phyloP scores from a whole-genome alignment of 2,329 filamentous ascomycete species.

The Ilyonectria sp. region DNA sequence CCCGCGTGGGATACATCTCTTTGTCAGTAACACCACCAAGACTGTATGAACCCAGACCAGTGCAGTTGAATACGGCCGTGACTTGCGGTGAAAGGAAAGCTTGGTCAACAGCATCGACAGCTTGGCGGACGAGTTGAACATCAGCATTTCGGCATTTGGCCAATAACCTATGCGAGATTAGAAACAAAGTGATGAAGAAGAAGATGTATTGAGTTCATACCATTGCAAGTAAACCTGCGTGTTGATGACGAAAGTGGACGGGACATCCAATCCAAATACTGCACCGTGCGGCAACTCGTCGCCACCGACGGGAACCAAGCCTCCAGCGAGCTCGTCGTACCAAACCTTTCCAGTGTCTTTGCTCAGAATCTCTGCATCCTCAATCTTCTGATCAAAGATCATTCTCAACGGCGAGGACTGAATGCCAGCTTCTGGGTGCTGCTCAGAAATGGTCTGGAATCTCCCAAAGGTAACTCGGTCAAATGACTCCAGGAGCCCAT shows the following conservation, averaged over 20 bases:
- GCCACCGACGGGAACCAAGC: constrained; percentile 46
- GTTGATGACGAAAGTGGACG: constrained; percentile 66
- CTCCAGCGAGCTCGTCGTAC: constrained; percentile 59
- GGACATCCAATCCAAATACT: constrained; percentile 53
- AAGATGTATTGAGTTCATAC: constrained; percentile 45
- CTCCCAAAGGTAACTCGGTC: constrained; percentile 36
- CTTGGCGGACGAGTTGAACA: constrained; percentile 72
- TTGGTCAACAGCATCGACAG: constrained; percentile 76
- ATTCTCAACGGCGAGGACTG: constrained; percentile 53
- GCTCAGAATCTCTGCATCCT: constrained; percentile 63
- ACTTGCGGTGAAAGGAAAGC: constrained; percentile 71
- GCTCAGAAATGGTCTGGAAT: constrained; percentile 28
- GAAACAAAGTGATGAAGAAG: too few relatives aligned
- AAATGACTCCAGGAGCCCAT: constrained; percentile 24
- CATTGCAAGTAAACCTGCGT: constrained; percentile 85
- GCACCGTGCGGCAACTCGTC: constrained; percentile 52
- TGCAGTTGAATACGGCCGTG: constrained; percentile 78
- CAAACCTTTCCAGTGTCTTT: constrained; percentile 56
- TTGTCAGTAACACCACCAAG: constrained; percentile 83
- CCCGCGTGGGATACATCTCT: constrained; percentile 77
- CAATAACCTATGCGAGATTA: constrained; percentile 63
- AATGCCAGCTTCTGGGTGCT: constrained; percentile 71
- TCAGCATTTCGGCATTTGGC: constrained; percentile 80
- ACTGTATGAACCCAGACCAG: constrained; percentile 78
- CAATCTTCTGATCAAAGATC: constrained; percentile 42